phyloP scores from a whole-genome alignment of 2,329 filamentous ascomycete species.

The Pseudodiploospora longispora region DNA sequence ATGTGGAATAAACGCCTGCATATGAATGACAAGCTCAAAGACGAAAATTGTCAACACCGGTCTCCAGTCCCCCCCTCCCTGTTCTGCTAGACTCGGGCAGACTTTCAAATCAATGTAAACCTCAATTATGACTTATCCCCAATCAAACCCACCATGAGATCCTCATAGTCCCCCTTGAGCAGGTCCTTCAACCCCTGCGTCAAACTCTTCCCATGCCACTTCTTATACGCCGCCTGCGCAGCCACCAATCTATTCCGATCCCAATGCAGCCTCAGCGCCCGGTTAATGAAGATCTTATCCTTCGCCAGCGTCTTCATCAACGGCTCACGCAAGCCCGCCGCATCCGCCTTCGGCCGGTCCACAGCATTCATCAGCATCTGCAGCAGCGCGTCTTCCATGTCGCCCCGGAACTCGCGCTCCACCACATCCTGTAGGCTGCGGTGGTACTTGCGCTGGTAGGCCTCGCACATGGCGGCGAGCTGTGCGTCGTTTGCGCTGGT shows the following conservation, averaged over 20 bases:
- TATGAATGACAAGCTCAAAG: too few relatives aligned
- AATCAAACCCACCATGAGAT: slow-evolving; percentile 16
- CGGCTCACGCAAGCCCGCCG: slow-evolving; percentile 15
- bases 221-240: slow-evolving; percentile 16
- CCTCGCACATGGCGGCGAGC: slow-evolving; percentile 20
- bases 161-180: slow-evolving; percentile 16
- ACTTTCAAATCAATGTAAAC: too few relatives aligned
- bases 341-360: slow-evolving; percentile 18
- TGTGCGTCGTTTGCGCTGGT: slow-evolving; percentile 22
- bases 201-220: slow-evolving; percentile 8
- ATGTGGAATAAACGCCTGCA: too few relatives aligned
- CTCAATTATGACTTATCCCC: slow-evolving; percentile 10
- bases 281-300: slow-evolving; percentile 1
- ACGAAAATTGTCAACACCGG: too few relatives aligned
- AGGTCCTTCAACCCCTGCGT: slow-evolving; percentile 11
- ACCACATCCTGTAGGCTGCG: slow-evolving; percentile 12
- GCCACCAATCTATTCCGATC: slow-evolving; percentile 18
- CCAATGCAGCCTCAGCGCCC: slow-evolving; percentile 13
- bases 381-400: slow-evolving; percentile 25
- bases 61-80: too few relatives aligned
- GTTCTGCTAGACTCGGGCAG: too few relatives aligned
- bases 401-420: slow-evolving; percentile 12
- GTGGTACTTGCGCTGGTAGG: slow-evolving; percentile 24
- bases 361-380: slow-evolving; percentile 18
- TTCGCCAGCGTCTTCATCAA: slow-evolving; percentile 19